These are phyloP conservation scores for Rhizopogon salebrosus DNA, from an alignment of 768 basidiomycete species.

Conservation along the genomic window DNA sequence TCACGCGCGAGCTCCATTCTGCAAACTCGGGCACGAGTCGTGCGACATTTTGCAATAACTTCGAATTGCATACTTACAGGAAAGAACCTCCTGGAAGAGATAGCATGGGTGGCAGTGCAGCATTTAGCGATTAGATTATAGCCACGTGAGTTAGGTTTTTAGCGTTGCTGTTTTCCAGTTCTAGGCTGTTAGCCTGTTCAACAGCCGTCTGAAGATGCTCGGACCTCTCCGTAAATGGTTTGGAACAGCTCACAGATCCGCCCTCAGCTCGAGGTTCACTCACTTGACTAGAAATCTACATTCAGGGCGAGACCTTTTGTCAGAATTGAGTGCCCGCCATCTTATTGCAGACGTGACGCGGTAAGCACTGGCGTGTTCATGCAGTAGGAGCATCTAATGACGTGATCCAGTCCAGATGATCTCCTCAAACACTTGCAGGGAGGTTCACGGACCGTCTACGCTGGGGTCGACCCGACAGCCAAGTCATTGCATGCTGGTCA, in stretches of 20 bases:
- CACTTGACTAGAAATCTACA: constrained; percentile 12
- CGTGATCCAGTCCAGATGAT: constrained; percentile 34
- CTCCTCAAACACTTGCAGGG: constrained; percentile 31
- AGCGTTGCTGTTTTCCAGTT: no score
- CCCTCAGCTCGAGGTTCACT: background rate
- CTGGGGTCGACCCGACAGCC: constrained; percentile 92
- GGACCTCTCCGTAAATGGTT: constrained; percentile 13
- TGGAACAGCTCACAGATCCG: constrained; percentile 1
- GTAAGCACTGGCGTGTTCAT: constrained; percentile 15
- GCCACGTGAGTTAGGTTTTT: background rate
- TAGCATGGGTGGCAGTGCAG: background rate
- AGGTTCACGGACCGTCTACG: constrained; percentile 58
- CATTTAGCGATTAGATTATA: no score
- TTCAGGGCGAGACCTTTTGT: constrained; percentile 20
- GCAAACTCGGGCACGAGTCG: constrained; percentile 80
- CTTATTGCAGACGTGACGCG: constrained; percentile 33
- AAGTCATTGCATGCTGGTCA: constrained; percentile 90
- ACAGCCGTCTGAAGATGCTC: constrained; percentile 15
- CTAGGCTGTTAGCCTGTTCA: no score
- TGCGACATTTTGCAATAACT: constrained; percentile 73
- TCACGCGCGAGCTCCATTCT: constrained; percentile 77
- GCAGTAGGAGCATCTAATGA: constrained; percentile 1
- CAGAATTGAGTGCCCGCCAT: constrained; percentile 27
- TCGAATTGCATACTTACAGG: constrained; percentile 67
- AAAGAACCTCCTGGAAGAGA: no score